phyloP scores from a whole-genome alignment of 83 land plant species.

The Larix sibirica region DNA sequence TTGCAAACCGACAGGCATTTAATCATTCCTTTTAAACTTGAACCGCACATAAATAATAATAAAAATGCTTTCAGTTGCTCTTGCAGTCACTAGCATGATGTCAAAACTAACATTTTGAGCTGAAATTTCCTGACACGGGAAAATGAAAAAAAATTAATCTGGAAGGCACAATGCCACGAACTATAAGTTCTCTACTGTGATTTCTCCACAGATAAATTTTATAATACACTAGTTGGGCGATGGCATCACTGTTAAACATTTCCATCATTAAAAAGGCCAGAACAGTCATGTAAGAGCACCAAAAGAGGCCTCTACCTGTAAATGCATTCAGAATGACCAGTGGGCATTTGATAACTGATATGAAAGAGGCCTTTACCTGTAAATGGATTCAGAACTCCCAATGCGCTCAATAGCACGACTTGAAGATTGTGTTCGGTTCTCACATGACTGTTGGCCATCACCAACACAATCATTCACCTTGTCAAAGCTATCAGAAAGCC shows the following conservation, averaged over 20 bases:
- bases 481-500: slow-evolving; percentile 40
- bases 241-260: background rate
- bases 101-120: background rate
- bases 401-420: slow-evolving; percentile 47
- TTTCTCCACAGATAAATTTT: no score
- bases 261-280: background rate
- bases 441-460: slow-evolving; percentile 44
- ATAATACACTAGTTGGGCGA: no score
- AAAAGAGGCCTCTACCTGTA: slow-evolving; percentile 54
- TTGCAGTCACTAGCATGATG: background rate
- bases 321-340: slow-evolving; percentile 77
- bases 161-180: background rate
- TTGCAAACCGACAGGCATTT: background rate
- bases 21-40: background rate
- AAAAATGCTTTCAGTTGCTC: background rate
- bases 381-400: slow-evolving; percentile 81
- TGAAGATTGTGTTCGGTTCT: slow-evolving; percentile 25
- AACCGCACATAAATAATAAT: background rate
- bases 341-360: slow-evolving; percentile 16
- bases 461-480: slow-evolving; percentile 30
- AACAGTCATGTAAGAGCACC: background rate
- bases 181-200: background rate
- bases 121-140: background rate
- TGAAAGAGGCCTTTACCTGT: slow-evolving; percentile 50
- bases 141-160: background rate